A percentile compares a stretch with the other conserved stretches of the same genome.
Conservation (phyloP, 1,284 basidiomycete genomes). For the Ustilago curta region DNA sequence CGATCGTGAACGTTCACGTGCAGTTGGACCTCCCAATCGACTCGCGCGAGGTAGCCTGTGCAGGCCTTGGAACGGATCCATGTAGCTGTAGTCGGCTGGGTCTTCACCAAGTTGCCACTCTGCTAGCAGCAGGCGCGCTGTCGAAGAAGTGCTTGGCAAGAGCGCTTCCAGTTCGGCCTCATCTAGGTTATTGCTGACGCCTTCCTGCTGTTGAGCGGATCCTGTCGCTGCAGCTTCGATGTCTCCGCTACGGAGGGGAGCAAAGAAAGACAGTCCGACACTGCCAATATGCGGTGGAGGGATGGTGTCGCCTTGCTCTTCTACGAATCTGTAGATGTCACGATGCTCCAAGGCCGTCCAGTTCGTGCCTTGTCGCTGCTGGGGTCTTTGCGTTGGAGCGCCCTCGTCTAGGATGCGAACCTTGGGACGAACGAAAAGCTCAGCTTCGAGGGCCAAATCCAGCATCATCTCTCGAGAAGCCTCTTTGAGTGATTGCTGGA, state of each 20-base stretch:
- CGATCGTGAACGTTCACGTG: conserved; percentile 41
- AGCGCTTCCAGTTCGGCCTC: conserved; percentile 33
- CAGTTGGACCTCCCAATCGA: conserved; percentile 29
- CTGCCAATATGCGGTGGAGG: conserved; percentile 41
- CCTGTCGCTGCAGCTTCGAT: conserved; percentile 13
- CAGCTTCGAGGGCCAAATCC: conserved; percentile 29
- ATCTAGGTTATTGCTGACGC: not conserved
- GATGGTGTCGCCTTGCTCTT: conserved; percentile 37
- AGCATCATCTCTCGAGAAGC: conserved; percentile 23
- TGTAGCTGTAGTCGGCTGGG: conserved; percentile 28
- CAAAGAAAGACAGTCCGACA: conserved; percentile 38
- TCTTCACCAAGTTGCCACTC: conserved; percentile 49
- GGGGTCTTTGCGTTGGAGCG: conserved; percentile 23
- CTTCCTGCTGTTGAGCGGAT: not conserved
- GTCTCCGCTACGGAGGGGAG: conserved; percentile 31
- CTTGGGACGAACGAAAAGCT: conserved; percentile 32
- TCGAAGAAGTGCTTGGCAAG: conserved; percentile 41
- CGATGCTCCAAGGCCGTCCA: conserved; percentile 42
- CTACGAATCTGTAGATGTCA: conserved; percentile 33
- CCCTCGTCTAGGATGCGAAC: conserved; percentile 35
- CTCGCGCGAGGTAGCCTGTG: conserved; percentile 45
- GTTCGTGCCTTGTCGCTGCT: conserved; percentile 34
- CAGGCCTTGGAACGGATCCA: conserved; percentile 45
- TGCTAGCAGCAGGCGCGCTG: conserved; percentile 37
- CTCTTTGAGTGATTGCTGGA: conserved; percentile 14